phyloP scores from a whole-genome alignment of 1,284 basidiomycete genomes.

The Cryptococcus sp. region DNA sequence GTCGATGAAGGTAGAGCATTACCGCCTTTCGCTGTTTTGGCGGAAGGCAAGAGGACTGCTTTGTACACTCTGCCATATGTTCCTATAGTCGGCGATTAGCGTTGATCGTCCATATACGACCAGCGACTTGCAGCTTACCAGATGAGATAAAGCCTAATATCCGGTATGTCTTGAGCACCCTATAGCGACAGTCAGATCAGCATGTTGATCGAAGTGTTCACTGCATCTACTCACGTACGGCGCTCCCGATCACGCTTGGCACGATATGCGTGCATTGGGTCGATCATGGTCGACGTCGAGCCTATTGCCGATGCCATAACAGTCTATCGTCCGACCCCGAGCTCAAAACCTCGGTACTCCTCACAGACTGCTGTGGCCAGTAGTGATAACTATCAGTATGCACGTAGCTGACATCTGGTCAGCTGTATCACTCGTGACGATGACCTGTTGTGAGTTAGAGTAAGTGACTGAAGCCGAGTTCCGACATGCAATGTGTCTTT shows the following conservation, averaged over 20 bases:
- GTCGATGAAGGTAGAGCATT: slow-evolving; percentile 28
- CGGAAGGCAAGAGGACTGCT: slow-evolving; percentile 61
- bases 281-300: slow-evolving; percentile 24
- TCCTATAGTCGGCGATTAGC: slow-evolving; percentile 55
- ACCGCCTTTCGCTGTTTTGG: slow-evolving; percentile 26
- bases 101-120: neutral
- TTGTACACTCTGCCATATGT: slow-evolving; percentile 99
- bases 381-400: neutral
- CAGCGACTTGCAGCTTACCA: slow-evolving; percentile 26
- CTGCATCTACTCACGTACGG: slow-evolving; percentile 44
- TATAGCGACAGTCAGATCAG: slow-evolving; percentile 21
- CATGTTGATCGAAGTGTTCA: neutral
- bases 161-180: slow-evolving; percentile 77
- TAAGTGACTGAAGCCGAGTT: no score
- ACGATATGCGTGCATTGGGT: slow-evolving; percentile 77
- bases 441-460: no score
- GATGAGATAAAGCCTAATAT: slow-evolving; percentile 98
- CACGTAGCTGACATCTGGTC: neutral
- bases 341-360: neutral
- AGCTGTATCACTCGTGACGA: no score
- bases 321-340: neutral
- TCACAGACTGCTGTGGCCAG: no score
- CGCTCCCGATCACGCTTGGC: slow-evolving; percentile 71
- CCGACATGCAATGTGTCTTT: no score
- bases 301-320: slow-evolving; percentile 12